Percentiles rank a stretch among this genome's conserved stretches.
These are phyloP conservation scores for Kodamaea sp. DNA, from an alignment of 1,139 yeast genomes.

Conservation along the genomic window DNA sequence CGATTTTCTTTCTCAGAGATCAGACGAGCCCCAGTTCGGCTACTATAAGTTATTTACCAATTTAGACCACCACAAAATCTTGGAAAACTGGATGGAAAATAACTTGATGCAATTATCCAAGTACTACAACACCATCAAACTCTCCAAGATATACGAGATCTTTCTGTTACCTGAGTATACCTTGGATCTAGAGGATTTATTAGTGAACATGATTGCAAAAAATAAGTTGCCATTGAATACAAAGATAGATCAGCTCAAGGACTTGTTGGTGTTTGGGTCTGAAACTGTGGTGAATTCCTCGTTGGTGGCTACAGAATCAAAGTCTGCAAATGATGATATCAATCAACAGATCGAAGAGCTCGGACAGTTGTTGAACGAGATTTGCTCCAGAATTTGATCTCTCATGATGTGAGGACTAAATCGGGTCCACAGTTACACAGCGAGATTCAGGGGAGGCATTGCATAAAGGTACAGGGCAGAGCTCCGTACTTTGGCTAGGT, in stretches of 20 bases:
- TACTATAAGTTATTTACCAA: slow-evolving; percentile 11
- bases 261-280: slow-evolving; percentile 25
- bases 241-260: slow-evolving; percentile 36
- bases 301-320: too few species aligned
- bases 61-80: slow-evolving; percentile 17
- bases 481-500: too few species aligned
- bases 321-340: too few species aligned
- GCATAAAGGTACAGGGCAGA: too few species aligned
- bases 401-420: too few species aligned
- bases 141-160: slow-evolving; percentile 18
- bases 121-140: slow-evolving; percentile 30
- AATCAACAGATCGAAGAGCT: slow-evolving; percentile 22
- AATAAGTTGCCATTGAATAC: slow-evolving; percentile 34
- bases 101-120: slow-evolving; percentile 31
- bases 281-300: too few species aligned
- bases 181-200: slow-evolving; percentile 23
- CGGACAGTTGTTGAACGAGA: slow-evolving; percentile 22
- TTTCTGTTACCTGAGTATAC: slow-evolving; percentile 14
- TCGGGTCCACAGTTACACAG: too few species aligned
- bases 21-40: slow-evolving; percentile 3
- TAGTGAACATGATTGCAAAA: slow-evolving; percentile 35
- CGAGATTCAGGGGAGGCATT: too few species aligned
- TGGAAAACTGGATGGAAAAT: slow-evolving; percentile 31
- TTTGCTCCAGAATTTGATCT: slow-evolving; percentile 8
- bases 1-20: slow-evolving; percentile 15